Evolutionary conservation across 768 basidiomycete species (phyloP).

Genomic region (Xanthoconium purpureum): DNA sequence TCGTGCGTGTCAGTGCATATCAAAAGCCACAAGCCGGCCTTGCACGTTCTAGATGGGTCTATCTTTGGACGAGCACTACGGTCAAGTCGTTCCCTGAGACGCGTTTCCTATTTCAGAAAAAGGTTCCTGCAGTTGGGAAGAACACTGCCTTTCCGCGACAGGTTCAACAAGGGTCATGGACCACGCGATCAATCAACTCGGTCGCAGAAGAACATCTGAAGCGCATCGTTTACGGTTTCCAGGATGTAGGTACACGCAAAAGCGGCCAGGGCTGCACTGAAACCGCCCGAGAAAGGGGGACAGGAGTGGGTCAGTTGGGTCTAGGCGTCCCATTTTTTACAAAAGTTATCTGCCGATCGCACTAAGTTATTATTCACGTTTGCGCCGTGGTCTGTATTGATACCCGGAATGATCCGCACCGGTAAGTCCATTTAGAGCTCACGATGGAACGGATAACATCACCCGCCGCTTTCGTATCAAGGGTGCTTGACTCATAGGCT

Average conservation of each 20-base stretch:
- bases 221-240: background rate
- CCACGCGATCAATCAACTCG: background rate
- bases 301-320: conserved; percentile 1
- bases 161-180: background rate
- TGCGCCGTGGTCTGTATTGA: conserved; percentile 15
- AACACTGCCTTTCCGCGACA: background rate
- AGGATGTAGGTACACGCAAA: background rate
- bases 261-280: background rate
- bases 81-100: background rate
- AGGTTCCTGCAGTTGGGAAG: conserved; percentile 4
- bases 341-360: conserved; percentile 11
- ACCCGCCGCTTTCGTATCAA: conserved; percentile 14
- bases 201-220: conserved; percentile 2
- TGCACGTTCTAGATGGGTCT: conserved; percentile 2
- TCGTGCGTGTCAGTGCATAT: background rate
- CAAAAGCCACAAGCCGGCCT: background rate
- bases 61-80: background rate
- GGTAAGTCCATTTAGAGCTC: conserved; percentile 13
- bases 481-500: conserved; percentile 19
- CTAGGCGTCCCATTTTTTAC: background rate
- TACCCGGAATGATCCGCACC: conserved; percentile 28
- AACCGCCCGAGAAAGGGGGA: background rate
- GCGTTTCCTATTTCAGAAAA: background rate
- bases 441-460: conserved; percentile 25
- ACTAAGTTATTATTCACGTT: conserved; percentile 12